phyloP scores from a whole-genome alignment of 139 green algal species.

The Picochlorum costavermella region DNA sequence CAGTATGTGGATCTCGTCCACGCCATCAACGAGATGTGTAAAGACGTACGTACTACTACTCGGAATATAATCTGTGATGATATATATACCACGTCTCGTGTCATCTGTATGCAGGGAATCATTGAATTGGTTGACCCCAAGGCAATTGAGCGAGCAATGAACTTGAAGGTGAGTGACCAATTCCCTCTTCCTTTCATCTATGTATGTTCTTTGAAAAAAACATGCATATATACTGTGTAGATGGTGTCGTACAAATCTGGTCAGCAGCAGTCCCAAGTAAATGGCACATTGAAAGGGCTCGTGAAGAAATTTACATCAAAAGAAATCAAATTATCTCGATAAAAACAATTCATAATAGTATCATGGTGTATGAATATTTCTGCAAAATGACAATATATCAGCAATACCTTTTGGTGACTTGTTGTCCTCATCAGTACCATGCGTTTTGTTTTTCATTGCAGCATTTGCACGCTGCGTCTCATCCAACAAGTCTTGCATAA shows the following conservation, averaged over 20 bases:
- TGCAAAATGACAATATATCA: conserved; percentile 4
- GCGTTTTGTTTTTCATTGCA: conserved; percentile 1
- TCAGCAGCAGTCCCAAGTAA: no score
- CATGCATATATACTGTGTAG: background rate
- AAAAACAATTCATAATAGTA: background rate
- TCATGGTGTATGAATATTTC: background rate
- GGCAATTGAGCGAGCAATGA: conserved; percentile 22
- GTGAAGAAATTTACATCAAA: conserved; percentile 8
- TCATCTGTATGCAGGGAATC: conserved; percentile 5
- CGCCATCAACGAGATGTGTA: conserved; percentile 24
- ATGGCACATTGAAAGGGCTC: background rate
- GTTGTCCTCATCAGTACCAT: background rate
- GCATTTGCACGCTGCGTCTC: conserved; percentile 32
- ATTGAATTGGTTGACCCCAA: conserved; percentile 17
- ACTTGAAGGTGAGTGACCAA: conserved; percentile 7
- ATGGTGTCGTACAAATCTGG: background rate
- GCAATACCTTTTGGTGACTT: background rate
- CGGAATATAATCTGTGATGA: background rate
- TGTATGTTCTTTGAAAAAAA: background rate
- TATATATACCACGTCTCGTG: background rate
- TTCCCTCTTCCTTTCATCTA: background rate
- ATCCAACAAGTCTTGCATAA: conserved; percentile 38
- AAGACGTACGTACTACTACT: conserved; percentile 9
- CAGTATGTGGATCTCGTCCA: conserved; percentile 14
- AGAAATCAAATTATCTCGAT: background rate